Evolutionary conservation across 129 eudicot genomes (phyloP).

Genomic region (Dittrichia graveolens): DNA sequence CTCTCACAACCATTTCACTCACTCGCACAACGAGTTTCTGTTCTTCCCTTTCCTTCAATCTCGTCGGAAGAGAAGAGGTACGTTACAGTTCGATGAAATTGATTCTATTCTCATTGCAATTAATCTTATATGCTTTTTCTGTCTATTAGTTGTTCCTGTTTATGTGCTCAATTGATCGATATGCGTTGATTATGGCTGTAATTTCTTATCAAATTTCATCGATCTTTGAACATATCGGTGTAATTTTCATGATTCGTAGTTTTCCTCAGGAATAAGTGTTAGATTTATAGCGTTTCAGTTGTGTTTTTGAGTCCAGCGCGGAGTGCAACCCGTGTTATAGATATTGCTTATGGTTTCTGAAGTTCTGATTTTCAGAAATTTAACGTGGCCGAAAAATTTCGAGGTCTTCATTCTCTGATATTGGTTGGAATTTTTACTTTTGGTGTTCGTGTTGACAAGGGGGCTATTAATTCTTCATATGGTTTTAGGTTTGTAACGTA

Average conservation of each 20-base stretch:
- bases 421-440: neutral
- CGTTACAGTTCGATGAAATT: neutral
- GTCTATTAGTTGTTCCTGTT: neutral
- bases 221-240: neutral
- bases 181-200: neutral
- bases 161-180: constrained; percentile 1
- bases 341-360: neutral
- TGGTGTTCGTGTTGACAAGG: neutral
- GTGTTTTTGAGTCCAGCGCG: neutral
- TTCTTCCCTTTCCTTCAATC: constrained; percentile 2
- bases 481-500: constrained; percentile 1
- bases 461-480: neutral
- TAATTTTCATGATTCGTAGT: neutral
- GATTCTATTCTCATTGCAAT: neutral
- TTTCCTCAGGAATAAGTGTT: neutral
- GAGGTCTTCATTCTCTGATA: neutral
- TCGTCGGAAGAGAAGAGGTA: constrained; percentile 20
- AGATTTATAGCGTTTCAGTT: constrained; percentile 7
- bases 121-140: neutral
- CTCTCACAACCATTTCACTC: constrained; percentile 8
- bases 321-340: neutral
- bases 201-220: neutral
- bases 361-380: neutral
- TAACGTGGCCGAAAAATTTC: neutral
- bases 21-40: neutral